A percentile compares a stretch with the other conserved stretches of the same genome.
phyloP scores from a whole-genome alignment of 2,329 filamentous ascomycete species.

The Passalora sequoiae region DNA sequence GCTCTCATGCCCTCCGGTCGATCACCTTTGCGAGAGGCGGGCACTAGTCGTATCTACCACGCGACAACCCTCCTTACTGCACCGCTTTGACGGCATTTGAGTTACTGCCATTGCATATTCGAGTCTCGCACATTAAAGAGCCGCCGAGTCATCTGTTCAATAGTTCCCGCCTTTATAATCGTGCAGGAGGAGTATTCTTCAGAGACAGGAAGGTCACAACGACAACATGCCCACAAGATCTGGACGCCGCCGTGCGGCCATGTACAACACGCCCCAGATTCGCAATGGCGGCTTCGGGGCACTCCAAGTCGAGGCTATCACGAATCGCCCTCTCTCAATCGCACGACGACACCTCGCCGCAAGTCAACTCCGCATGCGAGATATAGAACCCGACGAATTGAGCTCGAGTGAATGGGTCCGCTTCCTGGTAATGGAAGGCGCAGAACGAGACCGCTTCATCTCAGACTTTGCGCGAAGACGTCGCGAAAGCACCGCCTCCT shows the following conservation, averaged over 20 bases:
- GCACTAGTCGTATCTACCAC: no score
- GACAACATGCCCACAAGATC: slow-evolving; percentile 24
- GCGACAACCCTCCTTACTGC: no score
- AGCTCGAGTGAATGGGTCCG: slow-evolving; percentile 32
- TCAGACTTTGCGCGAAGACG: slow-evolving; percentile 27
- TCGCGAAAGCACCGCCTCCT: slow-evolving; percentile 25
- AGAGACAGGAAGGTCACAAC: no score
- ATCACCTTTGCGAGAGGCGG: no score
- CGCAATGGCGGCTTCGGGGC: slow-evolving; percentile 33
- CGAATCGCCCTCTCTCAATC: slow-evolving; percentile 32
- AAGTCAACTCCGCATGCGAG: slow-evolving; percentile 32
- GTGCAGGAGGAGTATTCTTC: no score
- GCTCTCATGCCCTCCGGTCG: no score
- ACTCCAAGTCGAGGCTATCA: slow-evolving; percentile 33
- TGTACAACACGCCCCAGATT: slow-evolving; percentile 35
- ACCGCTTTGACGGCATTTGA: no score
- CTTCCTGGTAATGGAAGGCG: slow-evolving; percentile 33
- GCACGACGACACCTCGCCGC: slow-evolving; percentile 33
- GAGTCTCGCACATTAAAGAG: no score
- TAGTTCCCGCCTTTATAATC: no score
- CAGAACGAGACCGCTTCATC: slow-evolving; percentile 34
- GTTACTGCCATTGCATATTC: no score
- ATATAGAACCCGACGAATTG: slow-evolving; percentile 34
- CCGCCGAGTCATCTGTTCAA: no score
- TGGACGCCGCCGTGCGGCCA: slow-evolving; percentile 25